Conservation (phyloP, 257 asterid species). For the Nicotiana knightiana region DNA sequence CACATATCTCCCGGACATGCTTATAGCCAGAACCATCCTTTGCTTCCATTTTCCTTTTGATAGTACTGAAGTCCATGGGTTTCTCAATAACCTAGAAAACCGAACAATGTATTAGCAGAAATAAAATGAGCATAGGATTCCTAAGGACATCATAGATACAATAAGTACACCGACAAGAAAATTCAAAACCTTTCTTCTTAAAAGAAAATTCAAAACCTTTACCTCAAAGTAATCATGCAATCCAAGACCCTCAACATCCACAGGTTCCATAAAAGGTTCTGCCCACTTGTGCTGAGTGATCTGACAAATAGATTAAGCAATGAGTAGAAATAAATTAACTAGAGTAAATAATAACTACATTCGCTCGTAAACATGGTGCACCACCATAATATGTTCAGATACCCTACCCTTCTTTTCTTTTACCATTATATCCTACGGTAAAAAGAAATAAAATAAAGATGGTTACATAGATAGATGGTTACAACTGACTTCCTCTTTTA, state of each 20-base stretch:
- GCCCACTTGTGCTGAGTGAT: slow-evolving; percentile 86
- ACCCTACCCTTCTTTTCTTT: not conserved
- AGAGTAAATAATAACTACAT: not conserved
- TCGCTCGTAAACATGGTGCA: not conserved
- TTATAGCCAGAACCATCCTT: slow-evolving; percentile 75
- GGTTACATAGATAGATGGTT: not conserved
- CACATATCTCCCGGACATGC: slow-evolving; percentile 75
- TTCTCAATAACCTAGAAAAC: slow-evolving; percentile 72
- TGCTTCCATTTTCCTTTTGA: slow-evolving; percentile 80
- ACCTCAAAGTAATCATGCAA: slow-evolving; percentile 78
- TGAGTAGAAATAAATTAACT: not conserved
- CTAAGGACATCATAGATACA: not conserved
- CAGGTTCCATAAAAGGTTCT: slow-evolving; percentile 87
- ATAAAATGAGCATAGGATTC: not conserved
- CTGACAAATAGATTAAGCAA: slow-evolving; percentile 36
- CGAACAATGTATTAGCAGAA: not conserved
- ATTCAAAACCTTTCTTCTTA: slow-evolving; percentile 7
- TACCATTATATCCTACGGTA: not conserved
- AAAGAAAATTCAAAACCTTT: slow-evolving; percentile 14
- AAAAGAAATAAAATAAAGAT: not conserved
- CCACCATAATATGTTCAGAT: not conserved
- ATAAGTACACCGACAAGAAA: not conserved
- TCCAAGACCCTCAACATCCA: slow-evolving; percentile 87
- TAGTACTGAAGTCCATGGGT: slow-evolving; percentile 95
- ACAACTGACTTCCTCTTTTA: not conserved